phyloP scores from a whole-genome alignment of 2,329 filamentous ascomycete species.

The Penicillium janthinellum region DNA sequence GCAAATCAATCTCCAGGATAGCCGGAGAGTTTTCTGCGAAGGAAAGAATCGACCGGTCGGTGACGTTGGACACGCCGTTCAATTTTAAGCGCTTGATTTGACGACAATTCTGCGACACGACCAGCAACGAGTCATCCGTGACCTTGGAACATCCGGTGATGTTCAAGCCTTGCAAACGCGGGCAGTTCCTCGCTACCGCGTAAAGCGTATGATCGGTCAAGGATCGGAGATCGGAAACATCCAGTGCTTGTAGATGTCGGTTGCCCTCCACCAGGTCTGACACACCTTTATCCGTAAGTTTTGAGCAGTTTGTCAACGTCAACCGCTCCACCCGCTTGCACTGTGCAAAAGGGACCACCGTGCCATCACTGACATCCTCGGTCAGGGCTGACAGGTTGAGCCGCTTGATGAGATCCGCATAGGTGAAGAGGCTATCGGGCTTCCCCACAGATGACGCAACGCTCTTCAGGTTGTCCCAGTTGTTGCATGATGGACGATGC shows the following conservation, averaged over 20 bases:
- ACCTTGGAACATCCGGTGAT: constrained; percentile 83
- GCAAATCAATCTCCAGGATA: constrained; percentile 93
- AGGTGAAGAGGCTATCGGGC: constrained; percentile 78
- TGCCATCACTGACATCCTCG: constrained; percentile 81
- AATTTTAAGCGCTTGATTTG: constrained; percentile 93
- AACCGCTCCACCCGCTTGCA: constrained; percentile 92
- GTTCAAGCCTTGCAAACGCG: constrained; percentile 86
- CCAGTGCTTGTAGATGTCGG: constrained; percentile 78
- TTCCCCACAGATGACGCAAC: constrained; percentile 79
- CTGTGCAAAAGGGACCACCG: constrained; percentile 74
- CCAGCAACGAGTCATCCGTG: constrained; percentile 81
- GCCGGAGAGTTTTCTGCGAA: constrained; percentile 89
- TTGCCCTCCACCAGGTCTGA: constrained; percentile 78
- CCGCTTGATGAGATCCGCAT: constrained; percentile 86
- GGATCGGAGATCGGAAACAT: constrained; percentile 78
- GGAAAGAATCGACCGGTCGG: constrained; percentile 76
- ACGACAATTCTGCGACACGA: constrained; percentile 77
- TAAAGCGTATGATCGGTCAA: constrained; percentile 81
- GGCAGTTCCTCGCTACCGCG: constrained; percentile 78
- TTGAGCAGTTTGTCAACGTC: constrained; percentile 85
- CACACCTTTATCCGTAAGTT: constrained; percentile 81
- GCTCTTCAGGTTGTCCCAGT: constrained; percentile 75
- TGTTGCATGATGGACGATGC: constrained; percentile 90
- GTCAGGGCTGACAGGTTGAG: constrained; percentile 84
- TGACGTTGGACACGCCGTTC: constrained; percentile 85